Base-by-base conservation (phyloP, 1,139 yeast species). In the Lodderomyces parapsilosis region DNA sequence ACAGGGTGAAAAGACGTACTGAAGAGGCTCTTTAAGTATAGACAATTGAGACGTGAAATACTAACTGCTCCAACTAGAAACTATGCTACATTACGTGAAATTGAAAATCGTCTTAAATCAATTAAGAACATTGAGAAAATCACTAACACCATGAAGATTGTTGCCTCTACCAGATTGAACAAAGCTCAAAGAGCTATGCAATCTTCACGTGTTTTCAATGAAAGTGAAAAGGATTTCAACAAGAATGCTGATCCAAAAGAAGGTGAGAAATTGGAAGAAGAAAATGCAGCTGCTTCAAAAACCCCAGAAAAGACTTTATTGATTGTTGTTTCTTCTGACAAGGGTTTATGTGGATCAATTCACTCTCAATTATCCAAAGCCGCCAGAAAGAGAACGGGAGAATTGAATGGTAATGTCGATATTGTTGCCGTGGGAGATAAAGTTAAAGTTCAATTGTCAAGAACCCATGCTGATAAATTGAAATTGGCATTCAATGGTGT, bases 61-160 rank as follows among this genome's bases (percentile, higher is more conserved):
- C 59, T 56, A 55, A 57, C 56, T 8, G 13, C 6, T 6, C 10
- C 6, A 4, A 44, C 17, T 52, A 87, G 96, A 86, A 83, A 83
- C 78, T 91, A 89, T 80, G 99, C 99, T 64, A 93, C 99, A 59
- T 81, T 93, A 68, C 91, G 98, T 78, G 99, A 93, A 74, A 94
- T 93, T 66, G 99, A 93, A 78, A 86, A 81, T 71, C 95, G 99
- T 79, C 84, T 93, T 68, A 93, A 93, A 80, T 89, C 97, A 54
- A 93, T 93, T 69, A 93, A 91, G 80, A 93, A 93, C 81, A 93
- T 93, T 69, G 98, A 93, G 76, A 93, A 93, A 79, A 93, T 93
- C 74, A 93, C 99, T 76, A 93, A 93, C 77, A 93, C 99, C 70
- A 93, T 93, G 99, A 93, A 91, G 80, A 86, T 94, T 72, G 99